Base-by-base conservation (phyloP, 2,329 filamentous ascomycete genomes). In the Endothia cerciana region DNA sequence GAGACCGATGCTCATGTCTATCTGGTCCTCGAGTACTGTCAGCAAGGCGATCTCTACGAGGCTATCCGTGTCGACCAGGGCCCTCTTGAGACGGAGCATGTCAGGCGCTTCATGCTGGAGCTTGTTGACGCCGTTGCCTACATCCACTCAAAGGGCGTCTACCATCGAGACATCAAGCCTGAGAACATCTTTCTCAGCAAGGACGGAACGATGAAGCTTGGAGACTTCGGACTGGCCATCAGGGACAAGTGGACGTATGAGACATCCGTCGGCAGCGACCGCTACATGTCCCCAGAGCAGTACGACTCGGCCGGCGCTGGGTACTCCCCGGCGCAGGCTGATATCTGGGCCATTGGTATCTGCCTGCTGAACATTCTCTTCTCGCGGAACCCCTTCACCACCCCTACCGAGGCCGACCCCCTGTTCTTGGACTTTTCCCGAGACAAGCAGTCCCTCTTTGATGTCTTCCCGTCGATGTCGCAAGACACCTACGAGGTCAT, bases 261-360 rank as follows among this genome's bases (percentile, higher is more conserved):
- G 82, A 90, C 91, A 69, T 95, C 92, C 69, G 95, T 99, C 57
- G 95, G 95, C 71, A 98, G 95, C 76, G 95, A 99, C 76, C 93
- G 95, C 64, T 99, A 99, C 82, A 99, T 99, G 95, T 94, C 95
- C 64, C 95, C 95, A 5, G 95, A 99, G 80, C 95, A 99, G 79
- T 98, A 95, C 74, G 94, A 98, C 77, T 93, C 94, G 62, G 88
- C 89, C 71, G 90, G 89, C 69, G 88, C 87, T 69, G 95, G 95
- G 67, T 99, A 99, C 80, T 94, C 93, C 64, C 94, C 95, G 57
- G 92, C 92, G 56, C 89, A 95, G 80, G 95, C 95, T 61, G 95
- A 99, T 77, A 89, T 97, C 72, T 99, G 95, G 95, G 93, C 95
- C 65, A 91, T 99, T 75, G 95, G 95, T 69, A 94, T 99, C 79